Evolutionary conservation across 2,329 filamentous ascomycete species (phyloP).

Genomic region (Septoria linicola): DNA sequence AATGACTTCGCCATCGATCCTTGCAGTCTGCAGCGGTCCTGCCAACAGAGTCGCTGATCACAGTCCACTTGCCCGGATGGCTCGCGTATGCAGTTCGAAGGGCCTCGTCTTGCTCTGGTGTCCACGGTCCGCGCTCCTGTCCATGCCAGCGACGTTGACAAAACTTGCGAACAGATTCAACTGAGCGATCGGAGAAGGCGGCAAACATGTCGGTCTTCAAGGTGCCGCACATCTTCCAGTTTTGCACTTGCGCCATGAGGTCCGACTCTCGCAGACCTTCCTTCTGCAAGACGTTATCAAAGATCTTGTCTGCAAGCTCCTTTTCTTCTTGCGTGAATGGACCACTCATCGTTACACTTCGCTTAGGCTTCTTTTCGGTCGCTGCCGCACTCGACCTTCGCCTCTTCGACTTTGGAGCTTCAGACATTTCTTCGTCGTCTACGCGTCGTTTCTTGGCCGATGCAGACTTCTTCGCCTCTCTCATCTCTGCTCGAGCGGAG

Average conservation of each 20-base stretch:
- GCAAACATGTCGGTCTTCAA: conserved; percentile 32
- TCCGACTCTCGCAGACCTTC: conserved; percentile 23
- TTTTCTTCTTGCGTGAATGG: conserved; percentile 29
- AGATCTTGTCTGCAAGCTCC: conserved; percentile 30
- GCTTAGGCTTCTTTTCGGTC: conserved; percentile 1
- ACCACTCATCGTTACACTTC: conserved; percentile 12
- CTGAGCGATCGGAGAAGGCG: conserved; percentile 38
- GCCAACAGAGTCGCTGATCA: conserved; percentile 62
- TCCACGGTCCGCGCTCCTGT: conserved; percentile 60
- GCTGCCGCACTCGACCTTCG: conserved; percentile 2
- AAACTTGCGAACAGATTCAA: conserved; percentile 41
- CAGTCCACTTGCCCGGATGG: conserved; percentile 59
- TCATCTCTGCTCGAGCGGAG: conserved; percentile 1
- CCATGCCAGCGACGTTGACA: conserved; percentile 66
- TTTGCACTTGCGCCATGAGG: conserved; percentile 26
- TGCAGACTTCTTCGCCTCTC: conserved; percentile 10
- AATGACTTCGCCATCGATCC: conserved; percentile 68
- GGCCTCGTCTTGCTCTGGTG: conserved; percentile 57
- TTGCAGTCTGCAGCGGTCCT: conserved; percentile 65
- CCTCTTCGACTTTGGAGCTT: conserved; percentile 4
- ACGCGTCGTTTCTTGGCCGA: background rate
- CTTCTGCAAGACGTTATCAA: conserved; percentile 23
- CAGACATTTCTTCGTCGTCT: background rate
- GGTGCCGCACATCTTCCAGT: conserved; percentile 36
- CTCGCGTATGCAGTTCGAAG: conserved; percentile 50